These are phyloP conservation scores for Exophiala sp. DNA, from an alignment of 2,329 filamentous ascomycete species.

Conservation along the genomic window DNA sequence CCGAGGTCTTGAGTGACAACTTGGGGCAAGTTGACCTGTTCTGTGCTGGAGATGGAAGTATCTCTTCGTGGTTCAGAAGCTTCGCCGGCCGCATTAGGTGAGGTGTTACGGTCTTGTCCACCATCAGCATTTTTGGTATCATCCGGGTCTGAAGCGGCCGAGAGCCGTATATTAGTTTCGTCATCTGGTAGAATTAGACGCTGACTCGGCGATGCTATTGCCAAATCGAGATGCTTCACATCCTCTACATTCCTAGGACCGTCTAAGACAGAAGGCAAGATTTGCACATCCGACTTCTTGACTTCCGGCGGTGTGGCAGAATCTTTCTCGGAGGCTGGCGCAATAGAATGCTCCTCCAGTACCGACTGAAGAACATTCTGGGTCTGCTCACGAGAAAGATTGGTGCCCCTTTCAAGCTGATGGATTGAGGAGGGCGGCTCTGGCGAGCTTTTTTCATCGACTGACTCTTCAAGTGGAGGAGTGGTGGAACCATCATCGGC, in stretches of 20 bases:
- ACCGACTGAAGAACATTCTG: conserved; percentile 60
- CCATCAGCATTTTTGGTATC: neutral
- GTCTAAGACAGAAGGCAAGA: conserved; percentile 22
- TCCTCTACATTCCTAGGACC: conserved; percentile 43
- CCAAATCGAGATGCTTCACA: conserved; percentile 57
- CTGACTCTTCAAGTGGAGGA: conserved; percentile 36
- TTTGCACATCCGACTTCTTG: conserved; percentile 19
- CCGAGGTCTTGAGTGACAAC: neutral
- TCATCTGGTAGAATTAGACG: conserved; percentile 1
- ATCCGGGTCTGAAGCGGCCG: neutral
- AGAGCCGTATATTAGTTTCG: conserved; percentile 1
- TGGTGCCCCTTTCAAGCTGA: conserved; percentile 37
- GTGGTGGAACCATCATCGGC: conserved; percentile 60
- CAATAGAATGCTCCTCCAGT: conserved; percentile 55
- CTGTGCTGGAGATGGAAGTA: neutral
- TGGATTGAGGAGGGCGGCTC: conserved; percentile 32
- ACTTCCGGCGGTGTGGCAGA: conserved; percentile 6
- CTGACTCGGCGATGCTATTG: conserved; percentile 28
- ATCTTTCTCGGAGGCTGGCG: conserved; percentile 14
- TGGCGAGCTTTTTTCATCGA: conserved; percentile 31
- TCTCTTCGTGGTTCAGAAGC: neutral
- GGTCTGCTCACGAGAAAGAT: conserved; percentile 56
- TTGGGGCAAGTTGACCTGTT: conserved; percentile 1
- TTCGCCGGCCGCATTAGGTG: neutral
- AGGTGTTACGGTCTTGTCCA: neutral